Evolutionary conservation across 2,329 filamentous ascomycete species (phyloP), one percentile per base, ranked within the genome.

Genomic region (Aspergillus sp.): DNA sequence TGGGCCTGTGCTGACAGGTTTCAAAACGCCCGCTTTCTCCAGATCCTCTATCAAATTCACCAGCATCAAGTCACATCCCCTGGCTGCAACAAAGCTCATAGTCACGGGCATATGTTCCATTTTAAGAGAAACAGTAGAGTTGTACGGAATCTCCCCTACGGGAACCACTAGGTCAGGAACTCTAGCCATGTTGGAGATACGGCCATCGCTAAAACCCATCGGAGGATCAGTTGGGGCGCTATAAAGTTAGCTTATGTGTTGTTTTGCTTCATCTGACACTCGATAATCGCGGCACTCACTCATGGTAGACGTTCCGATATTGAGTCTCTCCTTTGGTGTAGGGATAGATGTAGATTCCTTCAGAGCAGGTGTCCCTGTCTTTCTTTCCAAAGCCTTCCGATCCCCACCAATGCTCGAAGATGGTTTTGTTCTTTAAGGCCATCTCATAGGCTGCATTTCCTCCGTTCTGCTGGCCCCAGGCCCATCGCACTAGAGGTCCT

Each of bases 11-110:
- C 25, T 27, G 25, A 27, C 25, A 27, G 25, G 25, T 1, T 27
- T 27, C 25, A 27, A 9, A 9, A 81, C 68, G 0, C 78, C 79
- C 13, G 68, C 73, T 22, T 63, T 63, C 1, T 75, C 69, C 48
- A 84, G 51, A 38, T 79, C 76, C 44, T 73, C 65, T 2, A 80
- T 76, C 44, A 84, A 60, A 39, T 70, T 72, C 38, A 77, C 77
- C 22, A 84, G 56, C 67, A 83, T 70, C 0, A 78, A 77, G 62
- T 84, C 82, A 52, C 82, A 85, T 0, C 81, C 80, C 53, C 74
- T 77, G 0, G 79, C 76, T 0, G 73, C 80, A 64, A 84, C 65
- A 17, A 84, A 66, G 51, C 80, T 72, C 0, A 83, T 73, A 1
- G 77, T 75, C 0, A 84, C 80, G 0, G 81, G 82, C 30, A 83